Conservation (phyloP, 2,329 filamentous ascomycete species). For the Claviceps arundinis region DNA sequence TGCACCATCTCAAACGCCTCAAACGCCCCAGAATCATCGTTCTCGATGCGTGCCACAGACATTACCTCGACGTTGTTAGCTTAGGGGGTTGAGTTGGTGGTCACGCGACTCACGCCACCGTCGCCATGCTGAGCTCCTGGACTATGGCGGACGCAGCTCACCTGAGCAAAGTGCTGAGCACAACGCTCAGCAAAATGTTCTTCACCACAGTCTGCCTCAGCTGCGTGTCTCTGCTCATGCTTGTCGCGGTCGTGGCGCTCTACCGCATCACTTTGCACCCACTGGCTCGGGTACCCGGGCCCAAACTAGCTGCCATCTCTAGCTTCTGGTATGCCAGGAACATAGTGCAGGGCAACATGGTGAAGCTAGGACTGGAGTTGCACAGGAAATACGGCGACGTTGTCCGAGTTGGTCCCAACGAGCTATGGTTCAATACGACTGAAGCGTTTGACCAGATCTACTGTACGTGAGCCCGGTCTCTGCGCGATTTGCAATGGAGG, state of each 20-base stretch:
- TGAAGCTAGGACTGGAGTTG: constrained; percentile 27
- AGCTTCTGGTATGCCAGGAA: constrained; percentile 35
- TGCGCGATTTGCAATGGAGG: neutral
- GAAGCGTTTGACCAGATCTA: constrained; percentile 37
- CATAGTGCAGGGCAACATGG: constrained; percentile 29
- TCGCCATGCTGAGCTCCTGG: neutral
- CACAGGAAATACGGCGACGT: constrained; percentile 33
- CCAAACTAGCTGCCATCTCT: constrained; percentile 31
- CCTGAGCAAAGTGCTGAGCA: neutral
- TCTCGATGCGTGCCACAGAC: neutral
- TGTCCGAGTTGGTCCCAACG: constrained; percentile 40
- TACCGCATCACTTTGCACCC: constrained; percentile 32
- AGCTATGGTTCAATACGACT: constrained; percentile 37
- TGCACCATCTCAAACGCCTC: neutral
- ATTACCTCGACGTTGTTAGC: neutral
- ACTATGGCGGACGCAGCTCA: neutral
- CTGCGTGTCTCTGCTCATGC: constrained; percentile 5
- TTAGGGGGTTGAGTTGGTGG: neutral
- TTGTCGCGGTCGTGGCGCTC: constrained; percentile 7
- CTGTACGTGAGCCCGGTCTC: constrained; percentile 17
- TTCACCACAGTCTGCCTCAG: neutral
- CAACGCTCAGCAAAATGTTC: neutral
- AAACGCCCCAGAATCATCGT: neutral
- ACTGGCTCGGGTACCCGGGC: constrained; percentile 32
- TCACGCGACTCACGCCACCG: neutral